A percentile compares a stretch with the other conserved stretches of the same genome.
These are phyloP conservation scores for Leavenworthia alabamica DNA, from an alignment of 345 rosid species.

Conservation along the genomic window DNA sequence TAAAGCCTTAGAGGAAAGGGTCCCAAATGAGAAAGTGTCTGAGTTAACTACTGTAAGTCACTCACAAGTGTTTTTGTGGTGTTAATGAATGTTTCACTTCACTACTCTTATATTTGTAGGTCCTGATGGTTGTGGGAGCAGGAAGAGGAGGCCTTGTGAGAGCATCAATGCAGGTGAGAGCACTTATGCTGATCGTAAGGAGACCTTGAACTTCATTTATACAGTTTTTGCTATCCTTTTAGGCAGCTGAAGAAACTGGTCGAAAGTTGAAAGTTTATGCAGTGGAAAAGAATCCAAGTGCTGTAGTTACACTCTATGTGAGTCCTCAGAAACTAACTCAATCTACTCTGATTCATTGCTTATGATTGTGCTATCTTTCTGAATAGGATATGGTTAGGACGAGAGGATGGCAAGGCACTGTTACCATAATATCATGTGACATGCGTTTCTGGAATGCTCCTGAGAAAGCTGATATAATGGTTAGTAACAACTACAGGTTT, in stretches of 20 bases:
- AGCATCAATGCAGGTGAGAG: constrained; percentile 66
- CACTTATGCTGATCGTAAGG: background rate
- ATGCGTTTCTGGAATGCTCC: constrained; percentile 96
- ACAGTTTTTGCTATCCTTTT: constrained; percentile 4
- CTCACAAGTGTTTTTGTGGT: no score
- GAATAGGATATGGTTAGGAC: background rate
- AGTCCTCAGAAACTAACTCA: constrained; percentile 26
- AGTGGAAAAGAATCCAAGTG: constrained; percentile 87
- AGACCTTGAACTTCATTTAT: constrained; percentile 3
- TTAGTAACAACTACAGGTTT: constrained; percentile 20
- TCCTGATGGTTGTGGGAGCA: constrained; percentile 93
- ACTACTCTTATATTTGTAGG: constrained; percentile 24
- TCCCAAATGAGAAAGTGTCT: constrained; percentile 48
- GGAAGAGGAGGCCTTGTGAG: constrained; percentile 88
- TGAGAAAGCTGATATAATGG: constrained; percentile 93
- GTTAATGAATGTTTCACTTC: no score
- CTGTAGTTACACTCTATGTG: constrained; percentile 78
- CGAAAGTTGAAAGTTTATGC: constrained; percentile 73
- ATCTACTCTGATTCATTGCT: constrained; percentile 29
- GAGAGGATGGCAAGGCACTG: constrained; percentile 59
- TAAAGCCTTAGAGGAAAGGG: constrained; percentile 72
- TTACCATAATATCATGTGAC: constrained; percentile 80
- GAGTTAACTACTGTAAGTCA: constrained; percentile 50
- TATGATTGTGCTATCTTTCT: background rate
- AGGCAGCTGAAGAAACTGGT: constrained; percentile 89